Evolutionary conservation across 2,329 filamentous ascomycete genomes (phyloP).

Genomic region (Colletotrichum agaves): DNA sequence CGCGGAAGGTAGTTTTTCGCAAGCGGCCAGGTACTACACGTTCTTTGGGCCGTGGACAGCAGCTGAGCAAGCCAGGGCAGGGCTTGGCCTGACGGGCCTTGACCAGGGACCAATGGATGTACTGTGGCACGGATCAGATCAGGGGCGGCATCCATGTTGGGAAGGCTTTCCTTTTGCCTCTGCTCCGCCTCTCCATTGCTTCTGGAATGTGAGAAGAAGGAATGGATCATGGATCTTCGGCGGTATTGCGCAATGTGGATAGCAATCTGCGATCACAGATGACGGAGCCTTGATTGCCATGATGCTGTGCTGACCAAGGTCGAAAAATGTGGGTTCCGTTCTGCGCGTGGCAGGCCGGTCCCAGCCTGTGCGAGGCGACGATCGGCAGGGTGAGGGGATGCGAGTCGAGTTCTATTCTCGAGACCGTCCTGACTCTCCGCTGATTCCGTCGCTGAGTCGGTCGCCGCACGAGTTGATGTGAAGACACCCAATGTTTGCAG

Average conservation of each 20-base stretch:
- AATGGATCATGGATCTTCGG: constrained; percentile 31
- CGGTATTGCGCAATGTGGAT: constrained; percentile 33
- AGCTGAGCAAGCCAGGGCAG: background rate
- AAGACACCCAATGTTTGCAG: constrained; percentile 13
- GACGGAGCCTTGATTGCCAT: constrained; percentile 31
- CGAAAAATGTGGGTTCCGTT: constrained; percentile 13
- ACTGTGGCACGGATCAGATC: constrained; percentile 24
- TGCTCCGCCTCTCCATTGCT: constrained; percentile 32
- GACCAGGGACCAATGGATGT: constrained; percentile 2
- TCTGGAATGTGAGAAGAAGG: constrained; percentile 33
- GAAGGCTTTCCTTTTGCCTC: constrained; percentile 10
- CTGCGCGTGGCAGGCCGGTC: constrained; percentile 30
- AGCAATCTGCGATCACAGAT: constrained; percentile 27
- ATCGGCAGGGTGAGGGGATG: constrained; percentile 27
- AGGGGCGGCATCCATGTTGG: background rate
- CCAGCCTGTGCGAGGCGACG: constrained; percentile 26
- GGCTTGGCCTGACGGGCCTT: background rate
- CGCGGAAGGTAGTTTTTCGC: background rate
- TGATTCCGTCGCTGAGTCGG: background rate
- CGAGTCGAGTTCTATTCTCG: constrained; percentile 13
- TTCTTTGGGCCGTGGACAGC: background rate
- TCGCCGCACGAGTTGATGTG: background rate
- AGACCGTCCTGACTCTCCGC: background rate
- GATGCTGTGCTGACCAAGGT: constrained; percentile 26
- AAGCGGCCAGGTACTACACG: background rate